Evolutionary conservation across 2,329 filamentous ascomycete genomes (phyloP).

Genomic region (Zarea fungicola): DNA sequence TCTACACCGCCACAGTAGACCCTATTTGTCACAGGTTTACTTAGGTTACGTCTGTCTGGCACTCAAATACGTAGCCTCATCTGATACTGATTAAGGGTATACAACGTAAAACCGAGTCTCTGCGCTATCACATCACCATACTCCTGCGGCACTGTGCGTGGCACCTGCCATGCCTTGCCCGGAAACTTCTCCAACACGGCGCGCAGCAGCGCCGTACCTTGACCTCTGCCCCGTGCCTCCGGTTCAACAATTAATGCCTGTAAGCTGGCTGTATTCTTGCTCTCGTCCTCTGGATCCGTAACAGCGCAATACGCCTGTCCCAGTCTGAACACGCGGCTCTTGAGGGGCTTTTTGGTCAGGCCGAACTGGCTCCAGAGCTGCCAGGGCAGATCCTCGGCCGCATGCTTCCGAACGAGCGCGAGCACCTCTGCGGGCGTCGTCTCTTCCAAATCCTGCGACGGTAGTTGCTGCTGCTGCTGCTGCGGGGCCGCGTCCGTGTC

Average conservation of each 20-base stretch:
- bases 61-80: conserved; percentile 14
- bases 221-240: conserved; percentile 15
- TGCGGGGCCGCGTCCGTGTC: not conserved
- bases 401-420: conserved; percentile 10
- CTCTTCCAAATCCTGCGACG: too few species aligned
- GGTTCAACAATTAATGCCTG: conserved; percentile 17
- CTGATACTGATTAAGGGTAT: conserved; percentile 7
- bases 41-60: not conserved
- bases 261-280: conserved; percentile 13
- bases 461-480: not conserved
- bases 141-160: conserved; percentile 13
- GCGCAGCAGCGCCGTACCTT: conserved; percentile 16
- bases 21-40: too few species aligned
- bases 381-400: conserved; percentile 16
- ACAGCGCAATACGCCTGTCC: conserved; percentile 18
- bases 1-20: too few species aligned
- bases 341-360: conserved; percentile 1
- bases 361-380: conserved; percentile 14
- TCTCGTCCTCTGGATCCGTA: conserved; percentile 16
- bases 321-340: conserved; percentile 15
- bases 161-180: conserved; percentile 15
- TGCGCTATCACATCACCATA: conserved; percentile 14
- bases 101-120: conserved; percentile 9
- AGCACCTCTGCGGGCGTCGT: conserved; percentile 16
- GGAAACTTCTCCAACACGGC: conserved; percentile 18